These are phyloP conservation scores for Penicillium waksmanii DNA, from an alignment of 495 filamentous ascomycete species.

Conservation along the genomic window DNA sequence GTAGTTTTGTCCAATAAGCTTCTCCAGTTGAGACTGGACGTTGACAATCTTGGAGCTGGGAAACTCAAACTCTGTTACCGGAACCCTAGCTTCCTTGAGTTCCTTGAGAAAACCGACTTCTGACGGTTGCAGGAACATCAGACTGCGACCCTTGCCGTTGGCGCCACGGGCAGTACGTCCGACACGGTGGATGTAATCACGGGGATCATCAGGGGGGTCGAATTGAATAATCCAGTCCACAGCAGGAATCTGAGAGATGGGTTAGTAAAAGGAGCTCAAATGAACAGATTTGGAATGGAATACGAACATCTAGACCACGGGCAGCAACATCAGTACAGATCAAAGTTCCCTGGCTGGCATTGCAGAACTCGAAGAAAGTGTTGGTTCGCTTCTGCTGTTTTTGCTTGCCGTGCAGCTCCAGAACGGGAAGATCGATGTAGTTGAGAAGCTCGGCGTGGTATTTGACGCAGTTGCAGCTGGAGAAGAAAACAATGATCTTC, in stretches of 20 bases:
- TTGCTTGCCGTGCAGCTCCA: constrained; percentile 80
- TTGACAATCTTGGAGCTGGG: constrained; percentile 89
- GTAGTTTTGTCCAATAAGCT: constrained; percentile 91
- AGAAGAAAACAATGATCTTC: constrained; percentile 98
- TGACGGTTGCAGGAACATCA: constrained; percentile 90
- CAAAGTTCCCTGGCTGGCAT: constrained; percentile 84
- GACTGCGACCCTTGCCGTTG: constrained; percentile 77
- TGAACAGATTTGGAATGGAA: not conserved
- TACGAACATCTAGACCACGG: constrained; percentile 79
- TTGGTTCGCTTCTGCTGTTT: constrained; percentile 98
- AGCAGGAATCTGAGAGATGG: constrained; percentile 66
- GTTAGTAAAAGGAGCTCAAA: constrained; percentile 11
- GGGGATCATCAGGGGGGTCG: constrained; percentile 88
- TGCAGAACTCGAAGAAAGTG: constrained; percentile 98
- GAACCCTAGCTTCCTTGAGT: constrained; percentile 88
- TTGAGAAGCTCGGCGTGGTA: constrained; percentile 93
- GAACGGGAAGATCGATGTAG: constrained; percentile 93
- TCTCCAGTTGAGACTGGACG: constrained; percentile 92
- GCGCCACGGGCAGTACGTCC: constrained; percentile 90
- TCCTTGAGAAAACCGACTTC: constrained; percentile 93
- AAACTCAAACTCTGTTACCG: constrained; percentile 95
- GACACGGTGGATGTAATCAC: constrained; percentile 96
- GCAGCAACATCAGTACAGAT: constrained; percentile 98
- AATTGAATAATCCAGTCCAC: constrained; percentile 98
- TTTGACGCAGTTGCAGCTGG: constrained; percentile 90